These are phyloP conservation scores for Chaetoceros muelleri DNA, from an alignment of 108 stramenopile genomes.

Conservation along the genomic window DNA sequence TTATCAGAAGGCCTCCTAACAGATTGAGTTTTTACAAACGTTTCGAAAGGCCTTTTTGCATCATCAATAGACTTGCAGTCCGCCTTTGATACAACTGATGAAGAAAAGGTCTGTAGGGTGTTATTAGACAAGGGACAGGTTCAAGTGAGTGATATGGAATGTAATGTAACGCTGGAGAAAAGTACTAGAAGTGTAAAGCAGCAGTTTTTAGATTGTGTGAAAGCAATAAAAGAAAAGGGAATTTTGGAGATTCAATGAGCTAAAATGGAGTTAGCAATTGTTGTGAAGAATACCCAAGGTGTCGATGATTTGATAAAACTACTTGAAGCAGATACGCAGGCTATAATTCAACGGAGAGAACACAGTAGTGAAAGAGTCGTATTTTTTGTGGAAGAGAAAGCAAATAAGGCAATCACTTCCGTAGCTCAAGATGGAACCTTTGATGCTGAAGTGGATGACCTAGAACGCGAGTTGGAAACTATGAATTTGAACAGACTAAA, in stretches of 20 bases:
- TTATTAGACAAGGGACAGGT: slow-evolving; percentile 82
- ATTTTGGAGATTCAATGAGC: slow-evolving; percentile 90
- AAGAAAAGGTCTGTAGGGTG: slow-evolving; percentile 62
- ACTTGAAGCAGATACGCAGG: slow-evolving; percentile 9
- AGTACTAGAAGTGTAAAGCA: slow-evolving; percentile 78
- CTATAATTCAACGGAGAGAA: too few species aligned
- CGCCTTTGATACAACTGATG: slow-evolving; percentile 79
- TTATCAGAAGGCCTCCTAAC: slow-evolving; percentile 97
- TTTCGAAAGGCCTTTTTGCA: slow-evolving; percentile 91
- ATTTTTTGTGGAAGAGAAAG: slow-evolving; percentile 34
- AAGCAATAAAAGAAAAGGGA: slow-evolving; percentile 48
- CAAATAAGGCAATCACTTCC: slow-evolving; percentile 12
- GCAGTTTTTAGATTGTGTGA: slow-evolving; percentile 94
- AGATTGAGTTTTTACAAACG: slow-evolving; percentile 90
- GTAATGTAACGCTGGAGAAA: slow-evolving; percentile 64
- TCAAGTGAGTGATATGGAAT: slow-evolving; percentile 90
- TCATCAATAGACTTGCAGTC: slow-evolving; percentile 71
- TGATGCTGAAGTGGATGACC: background rate
- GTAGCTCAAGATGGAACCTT: background rate
- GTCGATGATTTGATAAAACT: slow-evolving; percentile 15
- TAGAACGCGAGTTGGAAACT: background rate
- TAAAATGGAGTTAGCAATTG: slow-evolving; percentile 86
- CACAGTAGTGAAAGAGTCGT: slow-evolving; percentile 9
- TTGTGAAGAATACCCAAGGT: too few species aligned
- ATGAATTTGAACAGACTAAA: background rate